Conservation (phyloP, 2,329 filamentous ascomycete genomes). For the Rhynchosporium graminicola region DNA sequence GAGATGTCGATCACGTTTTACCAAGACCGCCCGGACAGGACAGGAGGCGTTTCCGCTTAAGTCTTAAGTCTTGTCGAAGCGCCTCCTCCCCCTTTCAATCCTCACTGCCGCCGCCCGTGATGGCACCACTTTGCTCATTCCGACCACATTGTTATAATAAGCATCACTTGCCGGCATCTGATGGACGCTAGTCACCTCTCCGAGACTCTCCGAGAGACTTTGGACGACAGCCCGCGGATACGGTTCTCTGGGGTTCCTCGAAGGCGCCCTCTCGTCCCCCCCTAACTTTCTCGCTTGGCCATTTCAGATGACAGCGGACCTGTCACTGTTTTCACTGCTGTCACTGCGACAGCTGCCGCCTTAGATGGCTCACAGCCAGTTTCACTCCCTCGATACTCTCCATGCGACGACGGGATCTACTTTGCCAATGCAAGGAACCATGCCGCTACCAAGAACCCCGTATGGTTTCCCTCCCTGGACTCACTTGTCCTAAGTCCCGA, state of each 20-base stretch:
- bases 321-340: not conserved
- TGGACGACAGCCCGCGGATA: slow-evolving; percentile 20
- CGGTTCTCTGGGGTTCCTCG: not conserved
- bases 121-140: slow-evolving; percentile 4
- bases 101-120: slow-evolving; percentile 12
- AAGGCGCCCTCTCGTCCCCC: not conserved
- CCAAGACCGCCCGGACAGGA: slow-evolving; percentile 31
- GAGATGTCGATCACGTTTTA: slow-evolving; percentile 30
- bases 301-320: slow-evolving; percentile 12
- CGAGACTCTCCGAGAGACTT: slow-evolving; percentile 22
- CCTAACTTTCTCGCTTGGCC: slow-evolving; percentile 29
- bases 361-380: slow-evolving; percentile 38
- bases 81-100: slow-evolving; percentile 10
- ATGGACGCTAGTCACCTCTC: slow-evolving; percentile 18
- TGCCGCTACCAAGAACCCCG: slow-evolving; percentile 13
- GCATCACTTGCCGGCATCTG: slow-evolving; percentile 13
- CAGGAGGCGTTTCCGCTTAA: slow-evolving; percentile 35
- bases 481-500: slow-evolving; percentile 19
- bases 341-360: slow-evolving; percentile 13
- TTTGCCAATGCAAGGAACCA: slow-evolving; percentile 25
- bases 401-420: slow-evolving; percentile 39
- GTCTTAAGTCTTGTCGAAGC: slow-evolving; percentile 23
- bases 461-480: not conserved
- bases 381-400: slow-evolving; percentile 34
- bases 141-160: slow-evolving; percentile 6